These are phyloP conservation scores for Suillus subalutaceus DNA, from an alignment of 768 basidiomycete species.

Conservation along the genomic window DNA sequence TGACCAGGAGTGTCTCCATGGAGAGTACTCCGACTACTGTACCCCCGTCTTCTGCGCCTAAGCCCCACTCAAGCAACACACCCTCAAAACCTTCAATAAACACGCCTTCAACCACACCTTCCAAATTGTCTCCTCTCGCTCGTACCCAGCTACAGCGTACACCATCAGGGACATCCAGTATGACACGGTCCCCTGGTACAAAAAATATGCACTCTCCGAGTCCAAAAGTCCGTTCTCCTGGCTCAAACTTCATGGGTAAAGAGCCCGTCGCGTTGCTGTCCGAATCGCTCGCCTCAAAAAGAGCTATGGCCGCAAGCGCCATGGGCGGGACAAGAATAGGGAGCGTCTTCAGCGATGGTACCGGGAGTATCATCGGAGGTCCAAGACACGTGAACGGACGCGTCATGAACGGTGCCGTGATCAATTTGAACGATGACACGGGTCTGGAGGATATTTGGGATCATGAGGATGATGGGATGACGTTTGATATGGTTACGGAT, in stretches of 20 bases:
- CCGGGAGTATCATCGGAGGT: neutral
- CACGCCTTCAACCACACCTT: slow-evolving; percentile 25
- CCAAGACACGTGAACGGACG: slow-evolving; percentile 10
- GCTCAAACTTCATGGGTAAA: neutral
- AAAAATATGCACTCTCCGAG: slow-evolving; percentile 4
- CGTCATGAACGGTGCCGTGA: slow-evolving; percentile 19
- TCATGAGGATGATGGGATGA: slow-evolving; percentile 57
- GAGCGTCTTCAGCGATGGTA: slow-evolving; percentile 3
- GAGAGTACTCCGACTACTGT: slow-evolving; percentile 6
- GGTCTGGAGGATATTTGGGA: slow-evolving; percentile 40
- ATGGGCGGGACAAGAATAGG: neutral
- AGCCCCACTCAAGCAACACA: slow-evolving; percentile 41
- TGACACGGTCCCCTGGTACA: slow-evolving; percentile 15
- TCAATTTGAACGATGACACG: slow-evolving; percentile 22
- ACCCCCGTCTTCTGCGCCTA: slow-evolving; percentile 33
- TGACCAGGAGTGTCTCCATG: neutral
- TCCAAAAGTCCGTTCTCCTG: slow-evolving; percentile 1
- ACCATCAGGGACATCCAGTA: slow-evolving; percentile 20
- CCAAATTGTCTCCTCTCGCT: slow-evolving; percentile 17
- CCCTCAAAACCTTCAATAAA: slow-evolving; percentile 25
- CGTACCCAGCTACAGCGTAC: slow-evolving; percentile 22
- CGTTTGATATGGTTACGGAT: slow-evolving; percentile 70
- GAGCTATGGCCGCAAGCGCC: neutral
- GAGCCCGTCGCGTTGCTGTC: slow-evolving; percentile 21
- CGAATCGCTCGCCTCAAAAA: slow-evolving; percentile 17